Conservation (phyloP, 371 early-diverging fungal species). For the Choanephora cucurbitarum region DNA sequence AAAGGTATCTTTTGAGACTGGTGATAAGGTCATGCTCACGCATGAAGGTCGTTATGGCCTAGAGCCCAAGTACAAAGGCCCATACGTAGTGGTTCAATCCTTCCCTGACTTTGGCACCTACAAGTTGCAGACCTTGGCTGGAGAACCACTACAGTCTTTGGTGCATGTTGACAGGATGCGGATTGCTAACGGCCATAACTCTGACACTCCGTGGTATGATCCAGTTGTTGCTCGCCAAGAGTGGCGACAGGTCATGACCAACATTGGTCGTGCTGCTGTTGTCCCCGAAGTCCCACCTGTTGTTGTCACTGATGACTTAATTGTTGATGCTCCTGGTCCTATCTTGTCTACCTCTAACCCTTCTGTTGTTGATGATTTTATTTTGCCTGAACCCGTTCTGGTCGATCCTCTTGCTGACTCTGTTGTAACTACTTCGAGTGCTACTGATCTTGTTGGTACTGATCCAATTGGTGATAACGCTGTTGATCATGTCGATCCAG, state of each 20-base stretch:
- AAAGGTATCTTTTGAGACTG: conserved; percentile 2
- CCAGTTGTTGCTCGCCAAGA: conserved; percentile 2
- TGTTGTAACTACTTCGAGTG: no score
- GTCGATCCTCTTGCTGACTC: no score
- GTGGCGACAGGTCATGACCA: background rate
- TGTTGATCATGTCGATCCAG: background rate
- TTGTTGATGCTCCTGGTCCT: no score
- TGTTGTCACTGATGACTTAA: background rate
- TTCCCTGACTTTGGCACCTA: conserved; percentile 11
- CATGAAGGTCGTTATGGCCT: conserved; percentile 11
- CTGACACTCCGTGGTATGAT: conserved; percentile 9
- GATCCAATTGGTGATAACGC: background rate
- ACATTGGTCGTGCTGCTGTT: background rate
- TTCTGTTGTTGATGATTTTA: no score
- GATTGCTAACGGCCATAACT: conserved; percentile 1
- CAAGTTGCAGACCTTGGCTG: conserved; percentile 6
- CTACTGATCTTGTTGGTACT: no score
- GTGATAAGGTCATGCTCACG: conserved; percentile 9
- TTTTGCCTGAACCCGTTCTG: no score
- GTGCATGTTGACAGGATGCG: conserved; percentile 13
- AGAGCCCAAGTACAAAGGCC: conserved; percentile 14
- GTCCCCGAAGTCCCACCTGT: background rate
- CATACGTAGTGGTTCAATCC: background rate
- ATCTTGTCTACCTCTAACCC: no score
- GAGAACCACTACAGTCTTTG: conserved; percentile 9